Base-by-base conservation (phyloP, 257 asterid species). In the Nicotiana paniculata region DNA sequence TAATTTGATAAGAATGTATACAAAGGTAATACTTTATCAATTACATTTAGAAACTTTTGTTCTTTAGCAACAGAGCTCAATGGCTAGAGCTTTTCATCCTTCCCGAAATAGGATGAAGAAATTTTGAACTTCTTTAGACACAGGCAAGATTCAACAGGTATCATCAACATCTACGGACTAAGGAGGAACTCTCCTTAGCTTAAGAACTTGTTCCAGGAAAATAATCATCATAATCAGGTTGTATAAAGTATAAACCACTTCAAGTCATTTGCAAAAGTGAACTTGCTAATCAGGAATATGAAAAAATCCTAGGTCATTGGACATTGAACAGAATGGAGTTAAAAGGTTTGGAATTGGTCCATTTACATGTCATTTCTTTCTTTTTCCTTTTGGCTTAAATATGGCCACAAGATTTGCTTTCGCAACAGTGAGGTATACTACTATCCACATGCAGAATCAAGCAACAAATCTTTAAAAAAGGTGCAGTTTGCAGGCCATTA, bases 171-270 rank as follows among this genome's bases (percentile, higher is more conserved):
- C 7, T 48, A 74, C 43, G 26, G 48, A 59, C 24, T 6, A 21
- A 74, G 15, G 79, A 74, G 39, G 51, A 15, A 3, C 15, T 48
- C 33, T 48, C 61, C 79, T 26, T 37, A 74, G 24, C 79, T 26
- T 74, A 74, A 74, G 43, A 48, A 21, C 77, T 39, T 70, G 21
- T 70, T 70, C 58, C 58, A 43, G 78, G 59, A 18, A 30, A 68
- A 17, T 9, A 21, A 21, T 61, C 66, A 61, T 9, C 32, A 43
- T 26, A 72, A 46, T 46, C 78, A 24, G 61, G 78, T 46, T 1
- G 77, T 69, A 43, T 70, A 70, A 37, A 37, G 58, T 69, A 43
- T 70, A 70, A 37, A 37, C 77, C 55, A 69, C 77, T 69, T 69
- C 32, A 69, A 37, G 77, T n/a, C 39, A 37, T 26, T 37, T 69